Evolutionary conservation across 257 asterid species (phyloP), one percentile per base, ranked within the genome.

Genomic region (Voacanga thouarsii): DNA sequence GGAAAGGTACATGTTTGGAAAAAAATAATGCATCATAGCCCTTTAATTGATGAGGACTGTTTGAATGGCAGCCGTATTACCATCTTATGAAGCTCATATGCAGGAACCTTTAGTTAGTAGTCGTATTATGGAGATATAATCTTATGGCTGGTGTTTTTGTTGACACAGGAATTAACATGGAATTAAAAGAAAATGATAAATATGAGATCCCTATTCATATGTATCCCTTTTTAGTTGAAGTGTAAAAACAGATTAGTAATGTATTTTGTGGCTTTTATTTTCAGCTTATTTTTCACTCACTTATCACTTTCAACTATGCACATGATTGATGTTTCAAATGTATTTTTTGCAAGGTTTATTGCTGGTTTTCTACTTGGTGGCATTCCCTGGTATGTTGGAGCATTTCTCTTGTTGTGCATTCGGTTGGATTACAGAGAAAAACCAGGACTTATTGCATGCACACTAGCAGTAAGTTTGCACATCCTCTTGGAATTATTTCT

Each of bases 301-400:
- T 44, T 57, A 59, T 63, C 51, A 41, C 66, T 47, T 53, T 64
- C 30, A 56, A 50, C 11, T 55, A 37, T 76, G 21, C 68, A 24
- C 43, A 74, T 84, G 72, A 78, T 59, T 45, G 56, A 43, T 21
- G 0, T 10, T 64, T 76, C 39, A 23, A 45, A 4, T 55, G 78
- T 60, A 53, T 81, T 82, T 33, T 41, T 77, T 84, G 80, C 83
- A 18, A 94, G 97, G 90, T 94, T 94, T 81, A 88, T 94, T 82
- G 75, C 68, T 68, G 98, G 98, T 44, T 94, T 90, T 88, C 76
- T 94, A 80, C 86, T 94, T 76, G 95, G 98, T 79, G 90, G 92
- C 30, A 80, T 94, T 72, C 98, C 98, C 45, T 94, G 98, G 98
- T 94, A 92, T 80, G 82, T 94, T 80, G 97, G 97, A 82, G 92